Conservation (phyloP, 1,139 yeast genomes). For the Kodamaea plutei region DNA sequence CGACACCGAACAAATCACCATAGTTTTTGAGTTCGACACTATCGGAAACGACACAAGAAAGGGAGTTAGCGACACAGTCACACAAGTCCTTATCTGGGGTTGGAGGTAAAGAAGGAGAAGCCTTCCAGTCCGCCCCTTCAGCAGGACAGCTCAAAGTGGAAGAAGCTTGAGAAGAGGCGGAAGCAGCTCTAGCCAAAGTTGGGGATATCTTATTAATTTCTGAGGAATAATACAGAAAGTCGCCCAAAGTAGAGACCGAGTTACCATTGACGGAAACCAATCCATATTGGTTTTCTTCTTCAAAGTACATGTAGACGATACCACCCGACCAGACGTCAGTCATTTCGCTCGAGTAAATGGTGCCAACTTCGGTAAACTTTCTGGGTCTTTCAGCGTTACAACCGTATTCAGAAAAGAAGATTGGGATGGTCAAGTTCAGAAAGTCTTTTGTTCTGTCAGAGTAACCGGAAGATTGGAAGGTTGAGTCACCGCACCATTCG, state of each 20-base stretch:
- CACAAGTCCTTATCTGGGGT: constrained; percentile 40
- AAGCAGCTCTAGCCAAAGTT: constrained; percentile 26
- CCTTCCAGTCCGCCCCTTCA: constrained; percentile 31
- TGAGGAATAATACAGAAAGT: constrained; percentile 52
- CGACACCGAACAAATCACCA: constrained; percentile 29
- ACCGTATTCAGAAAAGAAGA: constrained; percentile 84
- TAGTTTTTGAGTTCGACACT: constrained; percentile 30
- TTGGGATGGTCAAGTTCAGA: constrained; percentile 65
- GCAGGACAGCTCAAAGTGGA: constrained; percentile 36
- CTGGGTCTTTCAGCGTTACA: constrained; percentile 64
- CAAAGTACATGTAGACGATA: constrained; percentile 77
- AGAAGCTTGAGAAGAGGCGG: constrained; percentile 22
- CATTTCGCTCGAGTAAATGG: constrained; percentile 39
- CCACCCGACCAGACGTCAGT: constrained; percentile 88
- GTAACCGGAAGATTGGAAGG: constrained; percentile 71
- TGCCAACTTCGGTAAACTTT: constrained; percentile 60
- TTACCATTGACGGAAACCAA: constrained; percentile 55
- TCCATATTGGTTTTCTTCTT: constrained; percentile 79
- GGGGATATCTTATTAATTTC: constrained; percentile 54
- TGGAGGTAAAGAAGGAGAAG: constrained; percentile 41
- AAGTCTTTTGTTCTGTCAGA: constrained; percentile 55
- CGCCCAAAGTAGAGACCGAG: constrained; percentile 38
- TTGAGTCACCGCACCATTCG: constrained; percentile 83
- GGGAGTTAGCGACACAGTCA: constrained; percentile 33
- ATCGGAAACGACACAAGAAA: constrained; percentile 34